Evolutionary conservation across 495 filamentous ascomycete genomes (phyloP).

Genomic region (Oidiodendron maius): DNA sequence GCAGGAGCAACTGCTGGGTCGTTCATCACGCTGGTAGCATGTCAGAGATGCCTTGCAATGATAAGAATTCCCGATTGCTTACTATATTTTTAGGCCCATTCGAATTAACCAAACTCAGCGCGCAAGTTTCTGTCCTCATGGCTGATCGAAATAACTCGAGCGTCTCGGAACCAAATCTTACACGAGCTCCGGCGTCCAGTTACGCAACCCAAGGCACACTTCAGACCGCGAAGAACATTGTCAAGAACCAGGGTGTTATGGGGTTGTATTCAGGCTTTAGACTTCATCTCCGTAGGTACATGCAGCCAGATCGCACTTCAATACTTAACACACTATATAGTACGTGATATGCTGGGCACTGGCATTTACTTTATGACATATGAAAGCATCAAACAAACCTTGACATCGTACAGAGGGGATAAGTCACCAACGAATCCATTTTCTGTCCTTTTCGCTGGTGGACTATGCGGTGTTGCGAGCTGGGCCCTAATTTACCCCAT

Average conservation of each 20-base stretch:
- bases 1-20: conserved; percentile 77
- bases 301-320: background rate
- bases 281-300: conserved; percentile 69
- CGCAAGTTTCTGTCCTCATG: conserved; percentile 84
- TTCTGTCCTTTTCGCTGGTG: conserved; percentile 68
- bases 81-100: conserved; percentile 94
- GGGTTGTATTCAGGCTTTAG: conserved; percentile 86
- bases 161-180: conserved; percentile 39
- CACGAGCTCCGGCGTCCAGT: conserved; percentile 57
- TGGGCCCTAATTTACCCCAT: conserved; percentile 81
- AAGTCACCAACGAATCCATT: conserved; percentile 62
- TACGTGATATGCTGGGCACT: conserved; percentile 85
- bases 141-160: conserved; percentile 57
- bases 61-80: too few relatives aligned
- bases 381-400: conserved; percentile 80
- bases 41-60: conserved; percentile 46
- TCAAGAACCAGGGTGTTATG: conserved; percentile 67
- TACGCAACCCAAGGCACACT: conserved; percentile 77
- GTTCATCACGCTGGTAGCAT: conserved; percentile 76
- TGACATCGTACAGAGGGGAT: conserved; percentile 65
- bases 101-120: conserved; percentile 88
- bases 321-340: conserved; percentile 25
- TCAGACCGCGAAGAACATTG: conserved; percentile 70
- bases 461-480: conserved; percentile 71
- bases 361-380: conserved; percentile 90